Evolutionary conservation across 176 grass and related monocot species (phyloP).

Genomic region (Musa schizocarpa): DNA sequence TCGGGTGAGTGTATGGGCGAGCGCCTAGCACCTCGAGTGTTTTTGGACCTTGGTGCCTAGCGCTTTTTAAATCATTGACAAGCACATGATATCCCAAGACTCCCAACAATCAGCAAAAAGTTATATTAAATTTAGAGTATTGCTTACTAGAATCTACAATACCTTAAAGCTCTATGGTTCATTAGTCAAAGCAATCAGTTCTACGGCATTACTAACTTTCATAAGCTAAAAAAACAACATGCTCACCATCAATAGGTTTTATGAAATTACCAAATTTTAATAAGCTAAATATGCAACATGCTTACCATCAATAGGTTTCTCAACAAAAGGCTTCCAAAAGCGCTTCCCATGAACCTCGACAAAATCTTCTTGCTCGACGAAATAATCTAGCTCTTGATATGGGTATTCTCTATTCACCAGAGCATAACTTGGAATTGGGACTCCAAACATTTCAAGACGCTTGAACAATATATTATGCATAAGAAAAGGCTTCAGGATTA

Average conservation of each 20-base stretch:
- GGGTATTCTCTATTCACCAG: conserved; percentile 75
- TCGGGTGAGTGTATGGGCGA: too few species aligned
- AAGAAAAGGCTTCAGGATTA: background rate
- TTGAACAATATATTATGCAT: conserved; percentile 23
- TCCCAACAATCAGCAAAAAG: too few species aligned
- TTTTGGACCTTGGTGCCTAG: too few species aligned
- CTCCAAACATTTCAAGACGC: conserved; percentile 64
- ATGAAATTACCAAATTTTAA: background rate
- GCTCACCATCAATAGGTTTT: conserved; percentile 86
- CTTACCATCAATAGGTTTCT: conserved; percentile 90
- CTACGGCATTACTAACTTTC: background rate
- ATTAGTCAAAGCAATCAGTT: background rate
- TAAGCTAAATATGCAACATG: background rate
- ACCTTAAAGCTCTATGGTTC: background rate
- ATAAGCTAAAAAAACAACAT: background rate
- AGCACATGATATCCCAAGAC: too few species aligned
- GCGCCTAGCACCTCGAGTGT: too few species aligned
- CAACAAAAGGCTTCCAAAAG: conserved; percentile 92
- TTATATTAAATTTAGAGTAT: too few species aligned
- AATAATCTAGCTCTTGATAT: conserved; percentile 80
- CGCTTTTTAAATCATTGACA: too few species aligned
- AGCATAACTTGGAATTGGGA: conserved; percentile 90
- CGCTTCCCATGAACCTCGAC: conserved; percentile 79
- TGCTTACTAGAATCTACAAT: background rate
- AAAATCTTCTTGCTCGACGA: conserved; percentile 92